A percentile compares a stretch with the other conserved stretches of the same genome.
phyloP scores from a whole-genome alignment of 495 filamentous ascomycete genomes.

The Xylaria cubensis region DNA sequence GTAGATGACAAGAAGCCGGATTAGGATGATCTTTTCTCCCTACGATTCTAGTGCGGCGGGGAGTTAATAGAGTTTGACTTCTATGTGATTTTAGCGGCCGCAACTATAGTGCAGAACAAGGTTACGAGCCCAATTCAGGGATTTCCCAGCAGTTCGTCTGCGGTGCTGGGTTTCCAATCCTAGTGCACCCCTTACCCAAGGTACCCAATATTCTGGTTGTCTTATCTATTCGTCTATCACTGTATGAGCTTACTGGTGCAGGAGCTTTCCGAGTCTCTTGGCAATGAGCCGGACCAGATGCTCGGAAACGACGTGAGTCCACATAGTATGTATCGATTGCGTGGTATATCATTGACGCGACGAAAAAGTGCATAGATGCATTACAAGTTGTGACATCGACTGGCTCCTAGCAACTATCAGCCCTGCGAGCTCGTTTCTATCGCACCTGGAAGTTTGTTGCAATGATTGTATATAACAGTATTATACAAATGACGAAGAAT shows the following conservation, averaged over 20 bases:
- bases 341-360: not conserved
- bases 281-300: not conserved
- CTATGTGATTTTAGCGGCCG: constrained; percentile 10
- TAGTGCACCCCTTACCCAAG: not conserved
- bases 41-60: not conserved
- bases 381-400: not conserved
- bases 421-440: not conserved
- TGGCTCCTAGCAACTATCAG: not conserved
- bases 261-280: constrained; percentile 5
- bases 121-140: not conserved
- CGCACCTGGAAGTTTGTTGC: not conserved
- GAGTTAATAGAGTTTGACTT: not conserved
- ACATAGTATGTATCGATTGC: not conserved
- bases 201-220: not conserved
- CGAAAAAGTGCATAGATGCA: not conserved
- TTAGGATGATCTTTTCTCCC: constrained; percentile 4
- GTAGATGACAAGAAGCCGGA: not conserved
- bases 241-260: not conserved
- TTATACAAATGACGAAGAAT: not conserved
- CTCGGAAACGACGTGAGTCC: not conserved
- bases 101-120: not conserved
- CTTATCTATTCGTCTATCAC: not conserved
- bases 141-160: not conserved
- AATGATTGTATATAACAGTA: not conserved
- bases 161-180: constrained; percentile 16